phyloP scores from a whole-genome alignment of 768 basidiomycete genomes.

The Dendrothele bispora region DNA sequence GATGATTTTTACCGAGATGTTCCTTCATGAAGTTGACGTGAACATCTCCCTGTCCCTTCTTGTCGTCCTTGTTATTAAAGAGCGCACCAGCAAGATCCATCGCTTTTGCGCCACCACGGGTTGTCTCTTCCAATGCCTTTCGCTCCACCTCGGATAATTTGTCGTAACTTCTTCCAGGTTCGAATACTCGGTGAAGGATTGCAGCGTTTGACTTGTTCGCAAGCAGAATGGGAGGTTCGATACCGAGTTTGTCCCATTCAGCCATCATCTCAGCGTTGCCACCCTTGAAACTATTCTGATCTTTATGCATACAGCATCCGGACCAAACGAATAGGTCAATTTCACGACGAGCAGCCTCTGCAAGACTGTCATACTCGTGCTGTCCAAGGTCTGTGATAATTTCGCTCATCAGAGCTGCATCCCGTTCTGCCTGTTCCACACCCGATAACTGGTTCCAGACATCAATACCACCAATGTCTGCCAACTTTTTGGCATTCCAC shows the following conservation, averaged over 20 bases:
- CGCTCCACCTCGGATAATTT: background rate
- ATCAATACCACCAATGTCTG: constrained; percentile 14
- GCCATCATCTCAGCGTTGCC: constrained; percentile 16
- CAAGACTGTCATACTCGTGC: too few relatives aligned
- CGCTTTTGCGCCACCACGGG: constrained; percentile 16
- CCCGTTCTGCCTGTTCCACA: too few relatives aligned
- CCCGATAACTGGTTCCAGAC: constrained; percentile 16
- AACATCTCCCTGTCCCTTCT: constrained; percentile 27
- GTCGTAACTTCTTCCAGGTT: constrained; percentile 2
- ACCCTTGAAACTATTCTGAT: constrained; percentile 22
- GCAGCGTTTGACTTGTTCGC: constrained; percentile 25
- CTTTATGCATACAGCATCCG: constrained; percentile 32
- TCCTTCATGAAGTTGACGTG: constrained; percentile 16
- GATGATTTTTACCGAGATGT: constrained; percentile 10
- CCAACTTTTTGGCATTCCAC: constrained; percentile 5
- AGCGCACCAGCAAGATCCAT: constrained; percentile 16
- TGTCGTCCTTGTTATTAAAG: constrained; percentile 32
- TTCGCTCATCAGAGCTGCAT: too few relatives aligned
- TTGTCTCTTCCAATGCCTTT: constrained; percentile 8
- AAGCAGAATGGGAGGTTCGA: constrained; percentile 14
- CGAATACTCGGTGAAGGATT: constrained; percentile 12
- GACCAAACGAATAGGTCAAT: constrained; percentile 21
- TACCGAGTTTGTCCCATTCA: constrained; percentile 10
- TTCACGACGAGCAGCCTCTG: constrained; percentile 10
- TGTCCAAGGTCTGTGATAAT: too few relatives aligned